phyloP scores from a whole-genome alignment of 495 filamentous ascomycete species.

The Glonium stellatum region DNA sequence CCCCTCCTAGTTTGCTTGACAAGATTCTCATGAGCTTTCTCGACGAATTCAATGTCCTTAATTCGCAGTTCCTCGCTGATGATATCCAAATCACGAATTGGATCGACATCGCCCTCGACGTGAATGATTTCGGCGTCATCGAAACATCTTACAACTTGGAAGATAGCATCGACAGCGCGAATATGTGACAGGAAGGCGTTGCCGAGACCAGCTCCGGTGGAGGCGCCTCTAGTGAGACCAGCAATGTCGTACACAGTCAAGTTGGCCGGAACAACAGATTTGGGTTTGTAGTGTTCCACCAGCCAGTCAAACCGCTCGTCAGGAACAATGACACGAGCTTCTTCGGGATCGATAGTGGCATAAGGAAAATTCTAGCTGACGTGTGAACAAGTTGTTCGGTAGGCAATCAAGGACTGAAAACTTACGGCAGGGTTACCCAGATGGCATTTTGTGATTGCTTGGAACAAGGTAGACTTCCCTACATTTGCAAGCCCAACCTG shows the following conservation, averaged over 20 bases:
- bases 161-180: slow-evolving; percentile 98
- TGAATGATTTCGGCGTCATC: slow-evolving; percentile 99
- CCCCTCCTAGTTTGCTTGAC: slow-evolving; percentile 91
- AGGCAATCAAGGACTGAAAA: slow-evolving; percentile 9
- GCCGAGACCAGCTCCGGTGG: slow-evolving; percentile 93
- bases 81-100: slow-evolving; percentile 86
- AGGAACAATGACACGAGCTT: slow-evolving; percentile 94
- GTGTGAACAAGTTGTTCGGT: slow-evolving; percentile 16
- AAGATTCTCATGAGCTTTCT: slow-evolving; percentile 83
- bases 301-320: slow-evolving; percentile 96
- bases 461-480: slow-evolving; percentile 98
- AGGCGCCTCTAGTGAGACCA: slow-evolving; percentile 91
- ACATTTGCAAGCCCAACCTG: slow-evolving; percentile 99
- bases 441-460: slow-evolving; percentile 96
- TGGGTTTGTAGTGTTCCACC: slow-evolving; percentile 91
- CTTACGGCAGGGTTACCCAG: slow-evolving; percentile 93
- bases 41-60: slow-evolving; percentile 98
- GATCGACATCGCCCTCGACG: slow-evolving; percentile 97
- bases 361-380: slow-evolving; percentile 82
- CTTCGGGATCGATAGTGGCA: slow-evolving; percentile 97
- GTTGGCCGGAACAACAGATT: slow-evolving; percentile 91
- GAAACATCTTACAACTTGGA: slow-evolving; percentile 98
- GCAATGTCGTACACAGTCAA: slow-evolving; percentile 99
- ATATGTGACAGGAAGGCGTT: slow-evolving; percentile 99
- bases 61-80: slow-evolving; percentile 94